These are phyloP conservation scores for Teunomyces cretensis DNA, from an alignment of 805 yeast genomes.

Conservation along the genomic window DNA sequence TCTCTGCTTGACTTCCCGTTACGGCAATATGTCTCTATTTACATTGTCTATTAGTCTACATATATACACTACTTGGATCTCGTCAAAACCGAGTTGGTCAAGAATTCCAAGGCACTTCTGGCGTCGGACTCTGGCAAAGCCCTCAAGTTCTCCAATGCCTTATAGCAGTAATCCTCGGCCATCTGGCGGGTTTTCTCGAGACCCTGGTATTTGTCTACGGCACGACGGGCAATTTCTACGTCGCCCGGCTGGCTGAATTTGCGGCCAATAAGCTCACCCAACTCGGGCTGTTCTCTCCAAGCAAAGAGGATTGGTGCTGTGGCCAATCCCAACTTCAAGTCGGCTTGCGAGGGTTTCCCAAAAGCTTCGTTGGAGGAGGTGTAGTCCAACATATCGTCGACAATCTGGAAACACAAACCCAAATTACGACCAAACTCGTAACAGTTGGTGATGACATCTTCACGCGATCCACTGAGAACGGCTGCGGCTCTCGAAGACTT, in stretches of 20 bases:
- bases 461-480: constrained; percentile 81
- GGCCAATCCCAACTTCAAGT: constrained; percentile 88
- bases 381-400: constrained; percentile 94
- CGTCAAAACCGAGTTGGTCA: constrained; percentile 80
- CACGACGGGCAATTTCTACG: constrained; percentile 73
- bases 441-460: constrained; percentile 74
- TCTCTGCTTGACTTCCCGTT: constrained; percentile 7
- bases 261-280: constrained; percentile 81
- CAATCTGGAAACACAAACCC: constrained; percentile 93
- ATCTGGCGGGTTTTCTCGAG: constrained; percentile 70
- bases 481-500: constrained; percentile 93
- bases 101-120: constrained; percentile 78
- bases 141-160: constrained; percentile 71
- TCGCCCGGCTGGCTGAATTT: constrained; percentile 83
- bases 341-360: constrained; percentile 97
- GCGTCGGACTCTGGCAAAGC: constrained; percentile 86
- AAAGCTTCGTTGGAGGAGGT: constrained; percentile 80
- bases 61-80: constrained; percentile 57
- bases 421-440: constrained; percentile 90
- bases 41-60: constrained; percentile 3
- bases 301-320: constrained; percentile 96
- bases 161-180: constrained; percentile 75
- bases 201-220: constrained; percentile 72
- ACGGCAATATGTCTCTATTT: constrained; percentile 5
- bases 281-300: constrained; percentile 82